These are phyloP conservation scores for Eucalyptus urophylla DNA, from an alignment of 345 rosid genomes.

Conservation along the genomic window DNA sequence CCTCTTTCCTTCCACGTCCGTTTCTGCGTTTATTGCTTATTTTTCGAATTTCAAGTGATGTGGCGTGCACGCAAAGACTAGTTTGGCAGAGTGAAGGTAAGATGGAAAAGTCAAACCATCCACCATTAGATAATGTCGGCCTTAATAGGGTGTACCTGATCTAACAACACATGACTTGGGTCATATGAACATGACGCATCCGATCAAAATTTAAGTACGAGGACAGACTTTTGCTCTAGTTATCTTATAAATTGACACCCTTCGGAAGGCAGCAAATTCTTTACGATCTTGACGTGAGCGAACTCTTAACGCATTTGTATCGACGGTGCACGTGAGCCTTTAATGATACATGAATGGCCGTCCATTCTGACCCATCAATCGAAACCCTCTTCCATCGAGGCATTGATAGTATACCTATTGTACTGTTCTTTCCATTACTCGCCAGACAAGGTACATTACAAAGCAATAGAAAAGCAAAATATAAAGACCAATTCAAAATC, in stretches of 20 bases:
- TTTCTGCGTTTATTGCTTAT: not conserved
- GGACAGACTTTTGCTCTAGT: not conserved
- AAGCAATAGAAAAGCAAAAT: not conserved
- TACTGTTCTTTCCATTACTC: not conserved
- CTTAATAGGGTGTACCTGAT: not conserved
- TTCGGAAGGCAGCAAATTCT: not conserved
- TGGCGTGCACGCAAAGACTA: not conserved
- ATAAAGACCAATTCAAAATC: not conserved
- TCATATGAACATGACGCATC: not conserved
- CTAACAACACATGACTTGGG: not conserved
- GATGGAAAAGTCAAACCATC: not conserved
- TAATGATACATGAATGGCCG: not conserved
- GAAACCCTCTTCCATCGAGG: not conserved
- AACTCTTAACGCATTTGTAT: not conserved
- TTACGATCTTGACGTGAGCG: not conserved
- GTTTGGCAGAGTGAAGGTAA: not conserved
- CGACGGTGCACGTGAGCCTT: not conserved
- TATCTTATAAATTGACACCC: not conserved
- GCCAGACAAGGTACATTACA: not conserved
- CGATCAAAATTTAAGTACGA: not conserved
- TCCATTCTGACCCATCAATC: not conserved
- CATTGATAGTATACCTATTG: not conserved
- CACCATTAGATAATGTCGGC: not conserved
- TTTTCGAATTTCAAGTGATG: not conserved
- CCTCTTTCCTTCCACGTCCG: not conserved